Conservation (phyloP, 257 asterid genomes). For the Capsicum baccatum region DNA sequence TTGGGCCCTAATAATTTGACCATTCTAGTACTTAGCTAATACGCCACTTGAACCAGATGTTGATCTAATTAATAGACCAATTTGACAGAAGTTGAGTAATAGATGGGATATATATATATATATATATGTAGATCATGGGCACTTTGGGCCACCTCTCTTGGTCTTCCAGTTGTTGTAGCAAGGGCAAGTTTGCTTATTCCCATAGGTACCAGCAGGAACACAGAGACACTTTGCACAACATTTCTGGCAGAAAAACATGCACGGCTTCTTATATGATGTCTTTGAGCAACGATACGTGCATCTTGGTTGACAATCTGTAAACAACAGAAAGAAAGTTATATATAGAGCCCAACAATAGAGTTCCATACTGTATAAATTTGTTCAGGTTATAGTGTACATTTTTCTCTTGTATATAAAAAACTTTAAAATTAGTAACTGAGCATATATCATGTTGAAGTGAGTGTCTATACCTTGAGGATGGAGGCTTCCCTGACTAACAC, state of each 20-base stretch:
- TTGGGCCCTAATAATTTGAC: neutral
- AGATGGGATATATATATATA: too few relatives aligned
- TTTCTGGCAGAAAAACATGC: conserved; percentile 32
- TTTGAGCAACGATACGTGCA: conserved; percentile 22
- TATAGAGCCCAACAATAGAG: neutral
- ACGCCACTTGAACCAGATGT: neutral
- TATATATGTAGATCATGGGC: conserved; percentile 14
- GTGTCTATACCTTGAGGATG: conserved; percentile 25
- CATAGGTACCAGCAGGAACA: conserved; percentile 32
- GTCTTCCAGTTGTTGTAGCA: conserved; percentile 36
- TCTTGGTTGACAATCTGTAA: conserved; percentile 26
- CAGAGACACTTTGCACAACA: conserved; percentile 27
- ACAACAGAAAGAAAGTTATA: neutral
- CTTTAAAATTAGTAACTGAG: neutral
- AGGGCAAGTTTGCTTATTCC: conserved; percentile 30
- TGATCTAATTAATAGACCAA: neutral
- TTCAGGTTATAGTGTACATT: too few relatives aligned
- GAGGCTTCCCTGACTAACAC: conserved; percentile 28
- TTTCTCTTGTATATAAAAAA: too few relatives aligned
- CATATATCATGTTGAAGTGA: neutral
- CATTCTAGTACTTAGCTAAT: neutral
- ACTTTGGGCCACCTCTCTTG: conserved; percentile 33
- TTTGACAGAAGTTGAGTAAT: conserved; percentile 12
- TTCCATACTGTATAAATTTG: too few relatives aligned
- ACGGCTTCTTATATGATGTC: conserved; percentile 25